phyloP scores from a whole-genome alignment of 1,284 basidiomycete genomes.

The Tremellales sp. region DNA sequence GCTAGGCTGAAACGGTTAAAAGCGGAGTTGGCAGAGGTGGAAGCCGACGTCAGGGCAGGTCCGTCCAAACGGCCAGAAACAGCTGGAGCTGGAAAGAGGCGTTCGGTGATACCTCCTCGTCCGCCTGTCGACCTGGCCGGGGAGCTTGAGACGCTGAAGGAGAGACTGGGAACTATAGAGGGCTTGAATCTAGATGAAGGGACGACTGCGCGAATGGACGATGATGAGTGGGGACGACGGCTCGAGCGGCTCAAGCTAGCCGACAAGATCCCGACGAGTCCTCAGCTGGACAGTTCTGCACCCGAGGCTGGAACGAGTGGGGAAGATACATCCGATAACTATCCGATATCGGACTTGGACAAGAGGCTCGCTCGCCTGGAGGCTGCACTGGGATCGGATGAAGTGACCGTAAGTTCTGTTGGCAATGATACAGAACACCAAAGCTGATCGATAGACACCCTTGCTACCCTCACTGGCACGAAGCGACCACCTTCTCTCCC shows the following conservation, averaged over 20 bases:
- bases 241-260: constrained; percentile 52
- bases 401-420: constrained; percentile 23
- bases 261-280: neutral
- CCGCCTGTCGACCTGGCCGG: constrained; percentile 31
- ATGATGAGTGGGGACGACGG: constrained; percentile 11
- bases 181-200: constrained; percentile 4
- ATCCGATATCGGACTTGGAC: constrained; percentile 64
- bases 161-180: constrained; percentile 25
- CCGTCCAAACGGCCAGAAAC: neutral
- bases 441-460: constrained; percentile 55
- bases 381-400: constrained; percentile 60
- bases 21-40: constrained; percentile 51
- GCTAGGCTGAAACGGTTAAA: constrained; percentile 49
- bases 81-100: constrained; percentile 6
- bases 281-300: constrained; percentile 1
- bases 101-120: constrained; percentile 21
- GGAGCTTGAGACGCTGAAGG: constrained; percentile 30
- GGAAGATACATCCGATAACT: neutral
- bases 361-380: constrained; percentile 73
- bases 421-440: neutral
- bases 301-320: neutral
- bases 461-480: constrained; percentile 74
- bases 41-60: constrained; percentile 21
- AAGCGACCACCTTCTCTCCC: constrained; percentile 68
- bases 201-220: constrained; percentile 5